These are phyloP conservation scores for Claviceps lovelessii DNA, from an alignment of 2,329 filamentous ascomycete genomes.

Conservation along the genomic window DNA sequence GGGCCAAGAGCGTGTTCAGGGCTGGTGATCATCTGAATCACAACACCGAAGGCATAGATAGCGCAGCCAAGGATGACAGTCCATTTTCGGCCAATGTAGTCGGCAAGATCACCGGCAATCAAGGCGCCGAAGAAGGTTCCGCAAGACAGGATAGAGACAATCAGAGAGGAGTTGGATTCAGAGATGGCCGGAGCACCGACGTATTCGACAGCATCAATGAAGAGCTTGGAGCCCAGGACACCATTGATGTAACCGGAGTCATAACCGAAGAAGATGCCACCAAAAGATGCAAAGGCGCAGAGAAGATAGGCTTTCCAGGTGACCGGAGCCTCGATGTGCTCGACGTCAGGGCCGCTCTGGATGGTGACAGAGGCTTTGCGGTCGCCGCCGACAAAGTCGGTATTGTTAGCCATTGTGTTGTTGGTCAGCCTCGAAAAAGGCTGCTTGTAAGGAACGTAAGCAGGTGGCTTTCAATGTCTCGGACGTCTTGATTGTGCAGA, in stretches of 20 bases:
- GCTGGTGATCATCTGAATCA: constrained; percentile 48
- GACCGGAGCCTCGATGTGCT: constrained; percentile 51
- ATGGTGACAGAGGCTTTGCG: constrained; percentile 19
- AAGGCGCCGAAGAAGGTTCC: constrained; percentile 69
- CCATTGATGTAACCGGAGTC: constrained; percentile 65
- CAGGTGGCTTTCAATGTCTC: background rate
- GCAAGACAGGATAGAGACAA: constrained; percentile 64
- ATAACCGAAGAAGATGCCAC: constrained; percentile 66
- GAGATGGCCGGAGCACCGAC: constrained; percentile 18
- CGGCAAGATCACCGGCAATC: constrained; percentile 63
- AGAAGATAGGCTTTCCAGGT: constrained; percentile 55
- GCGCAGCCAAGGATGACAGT: constrained; percentile 58
- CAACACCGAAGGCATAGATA: constrained; percentile 55
- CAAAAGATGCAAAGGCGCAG: constrained; percentile 57
- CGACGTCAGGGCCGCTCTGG: constrained; percentile 35
- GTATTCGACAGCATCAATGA: constrained; percentile 38
- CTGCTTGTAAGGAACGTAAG: background rate
- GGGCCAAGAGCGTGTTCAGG: constrained; percentile 36
- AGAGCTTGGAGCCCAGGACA: constrained; percentile 38
- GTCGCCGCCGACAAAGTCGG: constrained; percentile 10
- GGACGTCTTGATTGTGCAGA: background rate
- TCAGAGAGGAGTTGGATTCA: constrained; percentile 35
- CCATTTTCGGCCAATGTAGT: constrained; percentile 58
- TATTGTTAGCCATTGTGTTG: background rate
- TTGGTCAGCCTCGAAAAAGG: background rate